Percentiles rank a stretch among this genome's conserved stretches.
Evolutionary conservation across 805 yeast genomes (phyloP).

Genomic region (Nakazawaea wickerhamii): DNA sequence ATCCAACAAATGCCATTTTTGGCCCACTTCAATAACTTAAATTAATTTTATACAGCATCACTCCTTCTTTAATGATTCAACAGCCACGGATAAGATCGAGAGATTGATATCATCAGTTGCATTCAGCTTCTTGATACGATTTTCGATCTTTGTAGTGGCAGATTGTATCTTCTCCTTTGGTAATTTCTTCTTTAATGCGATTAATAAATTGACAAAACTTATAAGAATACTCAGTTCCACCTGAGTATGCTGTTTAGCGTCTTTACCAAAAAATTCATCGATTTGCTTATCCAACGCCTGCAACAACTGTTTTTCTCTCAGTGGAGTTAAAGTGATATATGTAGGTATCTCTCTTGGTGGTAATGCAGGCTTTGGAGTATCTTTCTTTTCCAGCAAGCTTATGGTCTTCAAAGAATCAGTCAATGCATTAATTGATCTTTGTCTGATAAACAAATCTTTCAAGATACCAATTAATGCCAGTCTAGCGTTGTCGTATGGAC

Average conservation of each 20-base stretch:
- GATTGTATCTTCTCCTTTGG: conserved; percentile 1
- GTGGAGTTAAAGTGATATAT: conserved; percentile 38
- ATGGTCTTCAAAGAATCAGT: conserved; percentile 13
- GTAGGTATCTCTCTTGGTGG: conserved; percentile 34
- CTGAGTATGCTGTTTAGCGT: conserved; percentile 16
- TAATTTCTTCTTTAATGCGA: conserved; percentile 6
- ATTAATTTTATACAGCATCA: background rate
- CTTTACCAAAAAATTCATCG: conserved; percentile 27
- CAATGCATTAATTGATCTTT: conserved; percentile 16
- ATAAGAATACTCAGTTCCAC: conserved; percentile 39
- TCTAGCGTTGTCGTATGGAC: conserved; percentile 60
- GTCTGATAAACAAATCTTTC: conserved; percentile 54
- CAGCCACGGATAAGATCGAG: conserved; percentile 7
- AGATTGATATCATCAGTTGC: background rate
- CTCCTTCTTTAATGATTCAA: conserved; percentile 8
- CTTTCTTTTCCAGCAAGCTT: conserved; percentile 2
- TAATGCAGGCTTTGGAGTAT: conserved; percentile 24
- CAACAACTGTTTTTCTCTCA: conserved; percentile 37
- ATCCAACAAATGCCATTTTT: no score
- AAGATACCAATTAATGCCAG: conserved; percentile 60
- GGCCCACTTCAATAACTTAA: no score
- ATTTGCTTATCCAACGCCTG: conserved; percentile 34
- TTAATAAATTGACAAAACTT: conserved; percentile 48
- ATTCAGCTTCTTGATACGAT: background rate
- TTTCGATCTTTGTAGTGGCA: background rate